Percentiles rank a stretch among this genome's conserved stretches.
phyloP scores from a whole-genome alignment of 139 green algal species.

The Haematococcus lacustris region DNA sequence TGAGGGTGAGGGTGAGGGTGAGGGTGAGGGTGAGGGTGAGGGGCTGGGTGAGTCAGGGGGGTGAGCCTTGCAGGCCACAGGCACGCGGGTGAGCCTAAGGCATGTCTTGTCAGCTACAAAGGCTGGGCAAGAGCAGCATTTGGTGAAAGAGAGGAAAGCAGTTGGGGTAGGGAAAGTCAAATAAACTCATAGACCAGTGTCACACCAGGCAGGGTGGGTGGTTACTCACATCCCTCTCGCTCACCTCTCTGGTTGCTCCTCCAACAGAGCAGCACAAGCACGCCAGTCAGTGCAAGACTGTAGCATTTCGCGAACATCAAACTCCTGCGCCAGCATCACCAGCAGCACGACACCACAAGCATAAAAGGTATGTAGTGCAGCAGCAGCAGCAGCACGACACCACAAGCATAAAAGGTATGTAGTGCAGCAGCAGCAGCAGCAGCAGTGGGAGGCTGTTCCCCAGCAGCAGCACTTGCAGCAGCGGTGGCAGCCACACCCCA shows the following conservation, averaged over 20 bases:
- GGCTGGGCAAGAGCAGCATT: neutral
- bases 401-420: too few species aligned
- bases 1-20: too few species aligned
- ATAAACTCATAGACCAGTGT: too few species aligned
- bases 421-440: too few species aligned
- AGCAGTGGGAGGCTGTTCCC: too few species aligned
- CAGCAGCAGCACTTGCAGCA: too few species aligned
- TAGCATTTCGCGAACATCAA: neutral
- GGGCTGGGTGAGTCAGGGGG: neutral
- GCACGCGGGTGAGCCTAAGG: neutral
- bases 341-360: too few species aligned
- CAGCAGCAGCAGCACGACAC: too few species aligned
- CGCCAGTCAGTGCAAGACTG: neutral
- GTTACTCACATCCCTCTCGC: neutral
- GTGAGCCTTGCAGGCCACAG: neutral
- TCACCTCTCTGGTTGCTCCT: neutral
- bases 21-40: too few species aligned
- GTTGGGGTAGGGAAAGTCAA: neutral
- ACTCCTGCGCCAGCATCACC: constrained; percentile 1
- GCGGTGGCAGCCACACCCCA: too few species aligned
- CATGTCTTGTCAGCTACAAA: neutral
- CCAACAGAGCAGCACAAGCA: neutral
- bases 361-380: too few species aligned
- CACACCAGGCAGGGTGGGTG: neutral
- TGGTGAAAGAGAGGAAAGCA: neutral